These are phyloP conservation scores for Arachis stenosperma DNA, from an alignment of 306 rosid species.

Conservation along the genomic window DNA sequence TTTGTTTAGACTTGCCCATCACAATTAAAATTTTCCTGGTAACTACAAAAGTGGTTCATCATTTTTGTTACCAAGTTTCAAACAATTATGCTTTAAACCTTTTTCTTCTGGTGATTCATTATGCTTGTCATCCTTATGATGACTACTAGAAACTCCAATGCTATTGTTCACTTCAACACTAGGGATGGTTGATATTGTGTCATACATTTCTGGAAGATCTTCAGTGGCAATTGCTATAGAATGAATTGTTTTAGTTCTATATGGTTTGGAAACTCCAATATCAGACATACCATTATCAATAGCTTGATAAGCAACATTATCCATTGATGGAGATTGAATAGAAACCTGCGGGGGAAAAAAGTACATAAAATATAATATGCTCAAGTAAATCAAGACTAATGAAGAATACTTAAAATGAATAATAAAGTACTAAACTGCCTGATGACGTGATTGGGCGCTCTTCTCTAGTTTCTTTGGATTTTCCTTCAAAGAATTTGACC, in stretches of 20 bases:
- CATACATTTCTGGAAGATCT: constrained; percentile 36
- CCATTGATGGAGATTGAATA: constrained; percentile 46
- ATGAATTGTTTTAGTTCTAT: constrained; percentile 35
- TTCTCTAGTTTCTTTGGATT: constrained; percentile 58
- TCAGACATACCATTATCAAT: constrained; percentile 43
- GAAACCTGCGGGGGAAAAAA: constrained; percentile 48
- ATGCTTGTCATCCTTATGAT: constrained; percentile 43
- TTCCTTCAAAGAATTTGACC: constrained; percentile 69
- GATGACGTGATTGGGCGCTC: constrained; percentile 58
- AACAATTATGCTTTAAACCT: constrained; percentile 32
- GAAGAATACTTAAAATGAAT: constrained; percentile 2
- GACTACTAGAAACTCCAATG: constrained; percentile 23
- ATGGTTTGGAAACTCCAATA: constrained; percentile 13
- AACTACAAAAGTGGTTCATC: constrained; percentile 38
- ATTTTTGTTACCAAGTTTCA: constrained; percentile 43
- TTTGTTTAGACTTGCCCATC: too few relatives aligned
- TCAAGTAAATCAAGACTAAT: not conserved
- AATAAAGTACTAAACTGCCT: constrained; percentile 55
- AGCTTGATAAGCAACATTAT: constrained; percentile 40
- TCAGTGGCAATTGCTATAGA: constrained; percentile 33
- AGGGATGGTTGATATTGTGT: constrained; percentile 35
- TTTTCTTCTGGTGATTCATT: constrained; percentile 30
- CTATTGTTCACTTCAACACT: constrained; percentile 44
- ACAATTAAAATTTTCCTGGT: not conserved
- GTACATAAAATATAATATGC: too few relatives aligned